Evolutionary conservation across 169 alveolate genomes (phyloP), one percentile per base, ranked within the genome.

Genomic region (Pseudocohnilembus persalinus): DNA sequence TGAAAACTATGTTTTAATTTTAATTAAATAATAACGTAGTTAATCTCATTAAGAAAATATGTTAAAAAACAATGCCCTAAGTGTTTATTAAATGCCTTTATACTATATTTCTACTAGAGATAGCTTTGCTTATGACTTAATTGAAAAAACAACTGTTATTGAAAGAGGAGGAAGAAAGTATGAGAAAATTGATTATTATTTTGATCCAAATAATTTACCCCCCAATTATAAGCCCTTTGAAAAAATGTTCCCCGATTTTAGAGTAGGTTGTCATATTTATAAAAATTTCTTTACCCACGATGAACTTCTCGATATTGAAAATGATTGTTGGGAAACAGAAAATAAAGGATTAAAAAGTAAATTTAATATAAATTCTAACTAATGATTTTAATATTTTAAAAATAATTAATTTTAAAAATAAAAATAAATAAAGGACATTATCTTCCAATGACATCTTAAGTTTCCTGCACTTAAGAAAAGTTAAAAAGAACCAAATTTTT

Each of bases 401-500:
- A 11, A 0, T 1, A 32, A 49, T 0, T 35, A 78, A 35, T 4
- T 16, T 49, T 15, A 32, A 32, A 34, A n/a, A 26, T 72, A n/a
- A 72, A 83, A 34, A 68, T 65, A 72, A 28, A 30, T 72, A 64
- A 64, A 75, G 94, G 91, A 31, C 84, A 78, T 26, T 92, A 88
- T 77, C 72, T 94, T 29, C 94, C 94, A 4, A 88, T 83, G 83
- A 94, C 97, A 28, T 94, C 95, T 29, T 85, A 94, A 49, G 81
- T 88, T 35, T 79, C 97, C 15, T 90, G 77, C 74, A 88, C 89
- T 20, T 87, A 87, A 72, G 85, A 86, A 1, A 83, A 81, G 27
- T 81, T 94, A 0, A 90, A 89, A 65, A 90, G 97, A 78, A 92
- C 96, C 0, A 94, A 94, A 81, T 94, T 92, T 89, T 94, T 94